These are phyloP conservation scores for Alternaria consortialis DNA, from an alignment of 2,329 filamentous ascomycete species.

Conservation along the genomic window DNA sequence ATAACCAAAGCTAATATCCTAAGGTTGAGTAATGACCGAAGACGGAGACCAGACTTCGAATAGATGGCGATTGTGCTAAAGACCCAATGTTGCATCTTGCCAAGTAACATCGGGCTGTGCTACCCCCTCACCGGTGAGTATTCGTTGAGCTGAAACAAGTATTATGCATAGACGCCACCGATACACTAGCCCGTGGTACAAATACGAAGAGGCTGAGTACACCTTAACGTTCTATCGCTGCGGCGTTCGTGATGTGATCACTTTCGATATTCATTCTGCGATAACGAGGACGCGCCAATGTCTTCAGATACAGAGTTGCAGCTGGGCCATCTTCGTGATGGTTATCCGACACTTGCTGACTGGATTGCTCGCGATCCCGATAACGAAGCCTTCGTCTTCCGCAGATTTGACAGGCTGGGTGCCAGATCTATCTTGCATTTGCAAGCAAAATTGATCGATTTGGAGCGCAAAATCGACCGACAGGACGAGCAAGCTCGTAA, in stretches of 20 bases:
- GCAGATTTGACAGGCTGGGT: constrained; percentile 25
- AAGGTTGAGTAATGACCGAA: no score
- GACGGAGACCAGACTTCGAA: no score
- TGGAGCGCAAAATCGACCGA: background rate
- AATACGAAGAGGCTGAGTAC: background rate
- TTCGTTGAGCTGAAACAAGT: background rate
- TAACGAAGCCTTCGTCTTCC: constrained; percentile 28
- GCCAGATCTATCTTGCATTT: constrained; percentile 18
- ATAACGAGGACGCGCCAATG: background rate
- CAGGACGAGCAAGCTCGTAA: background rate
- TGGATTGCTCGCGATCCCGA: constrained; percentile 31
- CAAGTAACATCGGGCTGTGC: no score
- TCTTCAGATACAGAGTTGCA: background rate
- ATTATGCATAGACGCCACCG: background rate
- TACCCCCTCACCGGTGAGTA: no score
- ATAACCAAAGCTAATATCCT: no score
- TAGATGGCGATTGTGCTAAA: no score
- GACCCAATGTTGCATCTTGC: no score
- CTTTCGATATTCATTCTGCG: background rate
- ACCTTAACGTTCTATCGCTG: background rate
- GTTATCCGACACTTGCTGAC: constrained; percentile 22
- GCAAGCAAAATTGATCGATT: background rate
- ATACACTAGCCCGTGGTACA: background rate
- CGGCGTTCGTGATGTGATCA: background rate
- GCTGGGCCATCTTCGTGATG: background rate